phyloP scores from a whole-genome alignment of 176 grass and related monocot species.

The Echinochloa phyllopogon region DNA sequence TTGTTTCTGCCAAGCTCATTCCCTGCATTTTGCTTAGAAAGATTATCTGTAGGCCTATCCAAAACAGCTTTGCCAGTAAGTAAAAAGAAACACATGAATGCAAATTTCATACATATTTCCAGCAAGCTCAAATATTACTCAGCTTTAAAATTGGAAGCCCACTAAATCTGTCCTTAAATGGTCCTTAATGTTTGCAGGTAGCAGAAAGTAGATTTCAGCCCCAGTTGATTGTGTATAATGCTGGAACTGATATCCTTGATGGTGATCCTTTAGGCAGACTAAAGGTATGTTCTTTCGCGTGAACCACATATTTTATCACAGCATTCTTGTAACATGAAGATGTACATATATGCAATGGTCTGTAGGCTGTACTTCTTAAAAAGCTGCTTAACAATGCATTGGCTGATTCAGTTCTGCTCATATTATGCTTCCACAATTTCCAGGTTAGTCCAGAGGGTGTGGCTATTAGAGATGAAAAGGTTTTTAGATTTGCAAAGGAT shows the following conservation, averaged over 20 bases:
- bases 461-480: slow-evolving; percentile 61
- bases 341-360: neutral
- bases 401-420: neutral
- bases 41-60: slow-evolving; percentile 26
- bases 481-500: slow-evolving; percentile 70
- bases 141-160: neutral
- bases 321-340: neutral
- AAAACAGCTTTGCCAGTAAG: neutral
- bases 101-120: neutral
- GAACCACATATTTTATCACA: neutral
- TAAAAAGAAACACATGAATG: neutral
- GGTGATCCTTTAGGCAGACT: slow-evolving; percentile 77
- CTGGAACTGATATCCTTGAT: slow-evolving; percentile 68
- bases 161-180: neutral
- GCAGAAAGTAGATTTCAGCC: slow-evolving; percentile 61
- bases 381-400: slow-evolving; percentile 5
- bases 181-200: slow-evolving; percentile 27
- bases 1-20: neutral
- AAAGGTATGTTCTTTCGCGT: slow-evolving; percentile 41
- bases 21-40: neutral
- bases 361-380: neutral
- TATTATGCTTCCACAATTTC: slow-evolving; percentile 31
- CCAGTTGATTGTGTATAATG: slow-evolving; percentile 72
- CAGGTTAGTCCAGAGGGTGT: slow-evolving; percentile 63
- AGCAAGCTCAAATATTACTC: neutral